phyloP scores from a whole-genome alignment of 495 filamentous ascomycete species.

The Penicillium bialowiezense region DNA sequence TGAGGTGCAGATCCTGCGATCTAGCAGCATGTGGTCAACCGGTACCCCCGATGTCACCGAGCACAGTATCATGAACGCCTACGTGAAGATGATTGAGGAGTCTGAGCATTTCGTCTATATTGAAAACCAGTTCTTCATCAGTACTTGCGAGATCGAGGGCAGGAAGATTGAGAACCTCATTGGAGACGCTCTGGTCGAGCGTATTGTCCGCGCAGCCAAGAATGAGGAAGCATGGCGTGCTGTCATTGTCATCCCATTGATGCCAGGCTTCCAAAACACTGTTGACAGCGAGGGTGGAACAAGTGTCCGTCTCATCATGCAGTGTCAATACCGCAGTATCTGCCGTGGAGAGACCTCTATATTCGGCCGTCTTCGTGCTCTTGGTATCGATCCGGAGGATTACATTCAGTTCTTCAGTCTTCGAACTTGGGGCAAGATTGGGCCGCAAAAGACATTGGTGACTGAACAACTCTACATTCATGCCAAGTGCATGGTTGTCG shows the following conservation, averaged over 20 bases:
- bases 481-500: conserved; percentile 95
- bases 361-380: conserved; percentile 76
- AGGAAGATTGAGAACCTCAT: conserved; percentile 89
- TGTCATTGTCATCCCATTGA: conserved; percentile 90
- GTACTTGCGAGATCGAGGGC: conserved; percentile 82
- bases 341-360: conserved; percentile 92
- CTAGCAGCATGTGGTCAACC: conserved; percentile 85
- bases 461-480: conserved; percentile 99
- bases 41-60: conserved; percentile 80
- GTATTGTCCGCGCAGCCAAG: conserved; percentile 79
- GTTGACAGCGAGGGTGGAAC: conserved; percentile 92
- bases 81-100: conserved; percentile 88
- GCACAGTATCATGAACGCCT: conserved; percentile 93
- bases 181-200: conserved; percentile 90
- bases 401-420: conserved; percentile 96
- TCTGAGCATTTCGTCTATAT: conserved; percentile 99
- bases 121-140: conserved; percentile 99
- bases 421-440: conserved; percentile 90
- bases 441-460: conserved; percentile 73
- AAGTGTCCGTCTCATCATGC: conserved; percentile 92
- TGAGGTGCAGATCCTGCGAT: conserved; percentile 93
- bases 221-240: conserved; percentile 90
- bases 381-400: conserved; percentile 91
- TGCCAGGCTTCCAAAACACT: conserved; percentile 97
- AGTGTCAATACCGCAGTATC: conserved; percentile 96